These are phyloP conservation scores for Austroboletus novae-zelandiae DNA, from an alignment of 1,284 basidiomycete genomes.

Conservation along the genomic window DNA sequence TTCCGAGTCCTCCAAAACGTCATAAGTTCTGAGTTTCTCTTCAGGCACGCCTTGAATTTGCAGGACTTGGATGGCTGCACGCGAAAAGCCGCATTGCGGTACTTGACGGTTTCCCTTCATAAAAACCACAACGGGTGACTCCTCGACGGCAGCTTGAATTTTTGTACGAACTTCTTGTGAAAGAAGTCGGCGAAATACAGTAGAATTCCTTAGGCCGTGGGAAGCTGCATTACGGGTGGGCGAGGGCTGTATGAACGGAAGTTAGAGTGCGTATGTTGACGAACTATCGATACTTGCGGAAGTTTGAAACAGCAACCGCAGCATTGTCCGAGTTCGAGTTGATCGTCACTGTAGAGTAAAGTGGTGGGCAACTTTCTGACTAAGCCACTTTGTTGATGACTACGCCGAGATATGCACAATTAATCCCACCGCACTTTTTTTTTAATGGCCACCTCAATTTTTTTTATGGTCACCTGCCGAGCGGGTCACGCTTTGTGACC, in stretches of 20 bases:
- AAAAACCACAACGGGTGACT: constrained; percentile 72
- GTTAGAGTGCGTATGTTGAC: neutral
- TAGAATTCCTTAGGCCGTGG: neutral
- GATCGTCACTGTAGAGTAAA: neutral
- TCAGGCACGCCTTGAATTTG: constrained; percentile 82
- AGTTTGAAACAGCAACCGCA: constrained; percentile 35
- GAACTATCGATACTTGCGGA: constrained; percentile 8
- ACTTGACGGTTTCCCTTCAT: constrained; percentile 87
- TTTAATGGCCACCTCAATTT: too few species aligned
- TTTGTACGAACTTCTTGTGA: constrained; percentile 43
- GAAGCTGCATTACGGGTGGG: constrained; percentile 11
- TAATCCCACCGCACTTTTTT: too few species aligned
- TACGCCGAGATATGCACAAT: too few species aligned
- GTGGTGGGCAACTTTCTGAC: neutral
- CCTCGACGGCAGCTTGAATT: constrained; percentile 47
- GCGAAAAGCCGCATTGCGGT: constrained; percentile 93
- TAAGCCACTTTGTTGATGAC: neutral
- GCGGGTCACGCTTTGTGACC: too few species aligned
- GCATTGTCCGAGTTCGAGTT: constrained; percentile 21
- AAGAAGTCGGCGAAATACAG: constrained; percentile 37
- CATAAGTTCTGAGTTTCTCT: constrained; percentile 84
- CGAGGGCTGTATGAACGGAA: constrained; percentile 22
- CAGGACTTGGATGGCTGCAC: constrained; percentile 90
- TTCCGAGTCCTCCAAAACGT: constrained; percentile 87
- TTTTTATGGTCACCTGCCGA: too few species aligned